Evolutionary conservation across 345 rosid genomes (phyloP), one percentile per base, ranked within the genome.

Genomic region (Eucalyptus pauciflora): DNA sequence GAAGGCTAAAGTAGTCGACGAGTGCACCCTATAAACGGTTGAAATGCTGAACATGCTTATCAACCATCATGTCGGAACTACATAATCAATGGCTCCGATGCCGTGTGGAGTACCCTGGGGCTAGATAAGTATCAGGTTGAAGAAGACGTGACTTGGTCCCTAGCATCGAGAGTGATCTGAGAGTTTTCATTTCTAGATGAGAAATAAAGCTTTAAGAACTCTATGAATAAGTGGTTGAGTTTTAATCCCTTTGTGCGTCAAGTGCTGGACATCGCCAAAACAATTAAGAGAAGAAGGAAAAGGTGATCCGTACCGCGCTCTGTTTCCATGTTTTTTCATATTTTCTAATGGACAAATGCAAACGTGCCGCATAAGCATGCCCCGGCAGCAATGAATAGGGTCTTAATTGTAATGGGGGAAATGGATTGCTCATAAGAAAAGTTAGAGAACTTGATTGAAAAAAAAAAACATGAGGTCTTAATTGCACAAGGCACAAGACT

Each of bases 81-180:
- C 29, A 88, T 91, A 18, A 94, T 93, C 2, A 93, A 94, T 60
- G 93, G 92, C 27, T 94, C 92, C 9, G 58, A 91, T 51, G 92
- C 92, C 0, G 94, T 93, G 41, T 91, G 87, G 93, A 51, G 12
- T 4, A 60, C 92, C 49, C 37, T 90, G 88, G 92, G 92, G 22
- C 89, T 93, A 3, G 5, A 92, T 8, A 87, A 56, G n/a, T 17
- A 86, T 3, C 13, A 49, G 18, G 93, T 93, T 22, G 52, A 88
- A 13, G 94, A 89, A 22, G 86, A 90, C n/a, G 79, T 92, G 10
- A 91, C 89, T 3, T 92, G 93, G 92, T 90, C 94, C 87, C 31
- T 88, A 90, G 92, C 93, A 14, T 90, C 90, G 79, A 46, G n/a
- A 31, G 25, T 71, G 46, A 37, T 3, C 27, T 0, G 25, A 71